A percentile compares a stretch with the other conserved stretches of the same genome.
These are phyloP conservation scores for Blastocystis sp. DNA, from an alignment of 352 stramenopile species.

Conservation along the genomic window DNA sequence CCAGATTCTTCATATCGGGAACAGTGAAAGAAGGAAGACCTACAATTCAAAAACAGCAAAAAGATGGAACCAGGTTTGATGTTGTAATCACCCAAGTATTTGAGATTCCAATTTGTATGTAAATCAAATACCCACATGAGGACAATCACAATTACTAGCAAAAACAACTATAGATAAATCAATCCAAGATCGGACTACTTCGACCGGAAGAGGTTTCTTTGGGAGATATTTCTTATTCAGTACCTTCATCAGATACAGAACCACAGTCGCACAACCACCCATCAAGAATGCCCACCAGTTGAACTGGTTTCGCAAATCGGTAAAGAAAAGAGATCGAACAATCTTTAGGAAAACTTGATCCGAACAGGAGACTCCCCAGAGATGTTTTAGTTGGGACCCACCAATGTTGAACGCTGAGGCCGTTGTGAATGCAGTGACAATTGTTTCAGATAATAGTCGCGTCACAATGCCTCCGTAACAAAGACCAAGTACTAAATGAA, in stretches of 20 bases:
- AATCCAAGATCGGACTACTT: neutral
- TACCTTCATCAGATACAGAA: conserved; percentile 60
- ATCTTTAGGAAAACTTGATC: conserved; percentile 44
- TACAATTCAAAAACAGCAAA: neutral
- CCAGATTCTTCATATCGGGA: conserved; percentile 10
- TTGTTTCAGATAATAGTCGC: conserved; percentile 65
- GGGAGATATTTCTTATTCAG: conserved; percentile 59
- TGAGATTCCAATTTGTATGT: conserved; percentile 55
- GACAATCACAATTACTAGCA: conserved; percentile 60
- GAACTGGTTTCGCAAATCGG: conserved; percentile 8
- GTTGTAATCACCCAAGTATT: conserved; percentile 58
- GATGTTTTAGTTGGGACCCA: conserved; percentile 65
- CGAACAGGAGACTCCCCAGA: conserved; percentile 58
- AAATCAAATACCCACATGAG: conserved; percentile 61
- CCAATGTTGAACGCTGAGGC: conserved; percentile 66
- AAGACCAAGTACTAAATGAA: conserved; percentile 64
- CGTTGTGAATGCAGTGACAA: conserved; percentile 65
- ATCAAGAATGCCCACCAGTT: conserved; percentile 61
- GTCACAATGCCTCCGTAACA: conserved; percentile 64
- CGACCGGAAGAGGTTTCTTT: conserved; percentile 46
- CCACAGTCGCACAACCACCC: neutral
- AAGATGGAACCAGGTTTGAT: conserved; percentile 14
- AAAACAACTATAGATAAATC: conserved; percentile 61
- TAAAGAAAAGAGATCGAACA: conserved; percentile 45
- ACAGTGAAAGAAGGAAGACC: conserved; percentile 21